Percentiles rank a stretch among this genome's conserved stretches.
Conservation (phyloP, 2,329 filamentous ascomycete genomes). For the Penicillium sp. region DNA sequence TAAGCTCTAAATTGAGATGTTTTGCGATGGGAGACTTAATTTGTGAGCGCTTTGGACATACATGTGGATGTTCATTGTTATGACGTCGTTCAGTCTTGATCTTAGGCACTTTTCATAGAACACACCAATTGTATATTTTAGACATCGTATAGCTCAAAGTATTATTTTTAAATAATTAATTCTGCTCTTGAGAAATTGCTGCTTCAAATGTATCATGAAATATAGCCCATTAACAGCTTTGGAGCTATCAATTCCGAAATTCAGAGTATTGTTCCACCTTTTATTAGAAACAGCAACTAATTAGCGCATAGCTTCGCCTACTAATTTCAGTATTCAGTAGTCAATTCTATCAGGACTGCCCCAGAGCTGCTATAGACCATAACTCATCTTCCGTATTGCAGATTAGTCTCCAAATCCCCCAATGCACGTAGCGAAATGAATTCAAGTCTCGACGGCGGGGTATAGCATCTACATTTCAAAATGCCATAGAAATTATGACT, state of each 20-base stretch:
- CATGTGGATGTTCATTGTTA: background rate
- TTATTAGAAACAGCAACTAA: background rate
- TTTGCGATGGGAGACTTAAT: background rate
- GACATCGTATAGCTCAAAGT: no score
- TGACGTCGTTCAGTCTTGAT: constrained; percentile 2
- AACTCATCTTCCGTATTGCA: background rate
- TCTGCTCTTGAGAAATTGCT: background rate
- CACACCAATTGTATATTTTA: background rate
- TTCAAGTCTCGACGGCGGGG: no score
- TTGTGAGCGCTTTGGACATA: background rate
- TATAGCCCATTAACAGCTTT: background rate
- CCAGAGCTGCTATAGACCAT: background rate
- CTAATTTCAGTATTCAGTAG: background rate
- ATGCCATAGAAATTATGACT: no score
- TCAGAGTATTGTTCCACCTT: background rate
- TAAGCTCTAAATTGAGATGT: background rate
- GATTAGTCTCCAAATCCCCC: background rate
- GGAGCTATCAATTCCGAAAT: background rate
- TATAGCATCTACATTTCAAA: no score
- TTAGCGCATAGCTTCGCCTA: background rate
- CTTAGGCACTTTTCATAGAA: background rate
- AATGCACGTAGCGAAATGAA: no score
- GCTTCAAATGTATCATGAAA: background rate
- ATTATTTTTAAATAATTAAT: background rate
- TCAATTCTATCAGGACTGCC: background rate